phyloP scores from a whole-genome alignment of 768 basidiomycete genomes.

The Scleroderma citrinum region DNA sequence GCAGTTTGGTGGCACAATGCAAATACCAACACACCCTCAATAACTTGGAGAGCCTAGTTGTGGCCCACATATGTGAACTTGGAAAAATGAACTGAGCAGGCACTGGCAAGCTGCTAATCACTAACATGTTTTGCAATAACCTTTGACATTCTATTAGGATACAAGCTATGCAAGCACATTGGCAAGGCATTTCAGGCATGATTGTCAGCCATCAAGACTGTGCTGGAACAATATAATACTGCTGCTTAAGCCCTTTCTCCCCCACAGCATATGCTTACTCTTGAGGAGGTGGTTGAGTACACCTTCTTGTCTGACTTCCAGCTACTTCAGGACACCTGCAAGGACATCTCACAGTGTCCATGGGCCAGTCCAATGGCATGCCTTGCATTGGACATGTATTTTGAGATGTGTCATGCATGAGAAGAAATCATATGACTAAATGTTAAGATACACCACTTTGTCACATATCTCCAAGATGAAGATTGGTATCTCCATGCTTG shows the following conservation, averaged over 20 bases:
- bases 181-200: neutral
- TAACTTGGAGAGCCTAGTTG: slow-evolving; percentile 10
- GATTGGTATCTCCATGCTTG: neutral
- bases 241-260: neutral
- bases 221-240: slow-evolving; percentile 2
- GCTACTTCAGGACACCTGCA: slow-evolving; percentile 7
- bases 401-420: neutral
- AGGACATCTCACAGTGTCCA: slow-evolving; percentile 9
- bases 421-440: neutral
- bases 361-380: slow-evolving; percentile 13
- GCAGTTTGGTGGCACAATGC: neutral
- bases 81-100: slow-evolving; percentile 16
- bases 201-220: slow-evolving; percentile 9
- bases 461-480: slow-evolving; percentile 1
- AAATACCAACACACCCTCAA: slow-evolving; percentile 11
- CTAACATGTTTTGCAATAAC: neutral
- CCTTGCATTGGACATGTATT: neutral
- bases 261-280: slow-evolving; percentile 6
- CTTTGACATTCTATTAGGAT: no score
- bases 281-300: slow-evolving; percentile 19
- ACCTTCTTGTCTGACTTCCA: slow-evolving; percentile 10
- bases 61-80: slow-evolving; percentile 13
- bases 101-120: slow-evolving; percentile 9
- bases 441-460: slow-evolving; percentile 24
- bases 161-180: slow-evolving; percentile 6